A percentile compares a stretch with the other conserved stretches of the same genome.
phyloP scores from a whole-genome alignment of 2,329 filamentous ascomycete genomes.

The Fusarium bactridioides region DNA sequence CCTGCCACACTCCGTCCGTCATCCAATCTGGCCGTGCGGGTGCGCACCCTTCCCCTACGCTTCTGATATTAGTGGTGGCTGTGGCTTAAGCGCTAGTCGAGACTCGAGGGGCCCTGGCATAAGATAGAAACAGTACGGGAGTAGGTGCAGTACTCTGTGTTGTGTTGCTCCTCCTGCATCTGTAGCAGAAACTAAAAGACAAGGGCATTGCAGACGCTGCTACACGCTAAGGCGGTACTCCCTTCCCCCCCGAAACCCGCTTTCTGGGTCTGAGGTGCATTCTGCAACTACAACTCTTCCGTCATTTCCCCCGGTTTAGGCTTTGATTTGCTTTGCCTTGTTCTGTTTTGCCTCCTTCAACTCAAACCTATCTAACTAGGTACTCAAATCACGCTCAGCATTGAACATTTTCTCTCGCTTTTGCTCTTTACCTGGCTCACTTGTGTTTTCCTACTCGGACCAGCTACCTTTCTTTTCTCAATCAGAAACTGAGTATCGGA shows the following conservation, averaged over 20 bases:
- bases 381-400: not conserved
- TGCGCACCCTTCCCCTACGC: not conserved
- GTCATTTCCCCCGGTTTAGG: conserved; percentile 26
- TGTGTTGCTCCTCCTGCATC: conserved; percentile 1
- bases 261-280: conserved; percentile 27
- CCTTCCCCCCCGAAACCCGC: conserved; percentile 32
- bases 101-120: conserved; percentile 5
- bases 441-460: not conserved
- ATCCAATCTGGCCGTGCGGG: not conserved
- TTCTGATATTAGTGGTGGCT: not conserved
- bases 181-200: conserved; percentile 1
- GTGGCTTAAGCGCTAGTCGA: conserved; percentile 28
- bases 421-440: conserved; percentile 4
- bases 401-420: not conserved
- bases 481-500: not conserved
- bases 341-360: conserved; percentile 27
- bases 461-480: not conserved
- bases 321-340: conserved; percentile 19
- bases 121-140: not conserved
- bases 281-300: conserved; percentile 29
- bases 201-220: conserved; percentile 23
- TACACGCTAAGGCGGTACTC: conserved; percentile 23
- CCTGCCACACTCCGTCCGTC: conserved; percentile 19
- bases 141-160: not conserved
- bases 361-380: not conserved